These are phyloP conservation scores for Fragilaria crotonensis DNA, from an alignment of 108 stramenopile genomes.

Conservation along the genomic window DNA sequence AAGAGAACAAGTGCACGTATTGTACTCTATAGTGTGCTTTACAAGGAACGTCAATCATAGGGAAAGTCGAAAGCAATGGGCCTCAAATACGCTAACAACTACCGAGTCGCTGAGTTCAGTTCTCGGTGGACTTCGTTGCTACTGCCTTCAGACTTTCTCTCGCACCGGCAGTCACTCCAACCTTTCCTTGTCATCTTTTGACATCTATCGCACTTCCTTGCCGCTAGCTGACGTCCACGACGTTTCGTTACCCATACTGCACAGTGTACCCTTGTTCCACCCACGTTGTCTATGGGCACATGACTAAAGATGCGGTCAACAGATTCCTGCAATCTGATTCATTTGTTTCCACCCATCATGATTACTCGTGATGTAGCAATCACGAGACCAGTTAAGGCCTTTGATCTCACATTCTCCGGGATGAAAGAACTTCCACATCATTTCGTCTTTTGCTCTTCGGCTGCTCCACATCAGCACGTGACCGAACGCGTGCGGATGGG, in stretches of 20 bases:
- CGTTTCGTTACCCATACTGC: not conserved
- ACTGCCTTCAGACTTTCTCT: slow-evolving; percentile 57
- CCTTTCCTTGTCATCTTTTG: slow-evolving; percentile 54
- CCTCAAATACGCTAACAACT: no score
- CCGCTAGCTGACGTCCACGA: slow-evolving; percentile 37
- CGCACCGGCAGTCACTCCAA: slow-evolving; percentile 81
- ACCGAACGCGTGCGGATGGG: slow-evolving; percentile 50
- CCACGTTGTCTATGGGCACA: slow-evolving; percentile 67
- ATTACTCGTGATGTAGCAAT: not conserved
- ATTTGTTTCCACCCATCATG: slow-evolving; percentile 7
- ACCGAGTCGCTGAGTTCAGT: no score
- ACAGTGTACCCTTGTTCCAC: slow-evolving; percentile 26
- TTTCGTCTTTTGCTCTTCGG: slow-evolving; percentile 19
- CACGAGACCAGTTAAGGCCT: slow-evolving; percentile 27
- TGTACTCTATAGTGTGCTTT: no score
- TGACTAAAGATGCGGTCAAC: slow-evolving; percentile 77
- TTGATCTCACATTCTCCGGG: slow-evolving; percentile 13
- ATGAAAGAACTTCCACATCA: slow-evolving; percentile 27
- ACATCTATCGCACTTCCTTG: slow-evolving; percentile 65
- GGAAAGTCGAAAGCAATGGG: no score
- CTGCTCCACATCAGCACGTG: slow-evolving; percentile 13
- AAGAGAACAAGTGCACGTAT: no score
- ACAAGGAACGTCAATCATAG: no score
- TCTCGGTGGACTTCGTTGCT: no score
- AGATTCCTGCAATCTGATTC: not conserved